Percentiles rank a stretch among this genome's conserved stretches.
phyloP scores from a whole-genome alignment of 2,329 filamentous ascomycete genomes.

The Phialophora chinensis region DNA sequence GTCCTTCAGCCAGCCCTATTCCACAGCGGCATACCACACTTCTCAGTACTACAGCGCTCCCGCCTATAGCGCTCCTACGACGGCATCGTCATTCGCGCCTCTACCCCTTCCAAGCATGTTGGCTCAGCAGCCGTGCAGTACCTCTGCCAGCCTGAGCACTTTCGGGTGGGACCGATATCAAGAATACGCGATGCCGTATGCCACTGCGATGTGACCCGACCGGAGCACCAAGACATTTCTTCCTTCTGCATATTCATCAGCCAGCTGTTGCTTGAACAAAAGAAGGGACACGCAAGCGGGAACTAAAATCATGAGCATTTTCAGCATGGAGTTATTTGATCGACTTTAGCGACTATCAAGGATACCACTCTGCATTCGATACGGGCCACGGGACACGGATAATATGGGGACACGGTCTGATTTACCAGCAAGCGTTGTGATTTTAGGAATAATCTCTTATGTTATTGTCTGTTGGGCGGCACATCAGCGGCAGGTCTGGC shows the following conservation, averaged over 20 bases:
- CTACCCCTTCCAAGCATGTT: slow-evolving; percentile 87
- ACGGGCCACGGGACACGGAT: slow-evolving; percentile 36
- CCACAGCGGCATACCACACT: slow-evolving; percentile 67
- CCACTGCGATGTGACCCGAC: slow-evolving; percentile 82
- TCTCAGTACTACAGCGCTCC: slow-evolving; percentile 78
- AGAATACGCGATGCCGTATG: slow-evolving; percentile 74
- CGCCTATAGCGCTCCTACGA: slow-evolving; percentile 64
- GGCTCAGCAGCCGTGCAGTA: slow-evolving; percentile 79
- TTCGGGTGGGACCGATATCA: slow-evolving; percentile 88
- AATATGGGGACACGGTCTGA: slow-evolving; percentile 50
- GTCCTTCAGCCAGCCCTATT: slow-evolving; percentile 78
- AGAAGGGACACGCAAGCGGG: slow-evolving; percentile 37
- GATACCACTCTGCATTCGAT: slow-evolving; percentile 50
- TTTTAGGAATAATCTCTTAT: slow-evolving; percentile 40
- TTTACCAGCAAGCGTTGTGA: slow-evolving; percentile 58
- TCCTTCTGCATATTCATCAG: slow-evolving; percentile 49
- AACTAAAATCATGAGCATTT: slow-evolving; percentile 48
- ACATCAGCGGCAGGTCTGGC: slow-evolving; percentile 52
- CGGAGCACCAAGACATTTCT: slow-evolving; percentile 55
- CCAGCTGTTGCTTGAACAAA: slow-evolving; percentile 5
- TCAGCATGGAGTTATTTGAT: slow-evolving; percentile 41
- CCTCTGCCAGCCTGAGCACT: slow-evolving; percentile 74
- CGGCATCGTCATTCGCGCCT: slow-evolving; percentile 61
- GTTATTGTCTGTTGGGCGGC: slow-evolving; percentile 34
- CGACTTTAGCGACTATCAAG: slow-evolving; percentile 54